phyloP scores from a whole-genome alignment of 169 alveolate genomes.

The Eimeria zaria region DNA sequence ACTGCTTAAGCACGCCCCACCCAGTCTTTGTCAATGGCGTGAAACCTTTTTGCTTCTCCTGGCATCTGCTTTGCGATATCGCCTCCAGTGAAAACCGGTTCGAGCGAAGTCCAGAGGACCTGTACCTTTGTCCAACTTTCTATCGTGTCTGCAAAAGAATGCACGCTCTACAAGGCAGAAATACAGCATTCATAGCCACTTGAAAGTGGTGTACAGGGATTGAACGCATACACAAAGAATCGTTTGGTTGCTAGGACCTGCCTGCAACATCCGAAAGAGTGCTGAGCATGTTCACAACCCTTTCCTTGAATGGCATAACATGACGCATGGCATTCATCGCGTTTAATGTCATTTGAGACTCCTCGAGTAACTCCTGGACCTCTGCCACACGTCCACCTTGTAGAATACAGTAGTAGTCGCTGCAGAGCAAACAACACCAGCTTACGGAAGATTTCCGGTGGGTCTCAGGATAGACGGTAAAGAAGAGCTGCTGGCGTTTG shows the following conservation, averaged over 20 bases:
- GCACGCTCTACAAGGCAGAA: background rate
- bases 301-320: slow-evolving; percentile 97
- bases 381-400: slow-evolving; percentile 95
- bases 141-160: slow-evolving; percentile 92
- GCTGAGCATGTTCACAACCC: slow-evolving; percentile 92
- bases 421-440: slow-evolving; percentile 24
- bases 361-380: slow-evolving; percentile 97
- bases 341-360: slow-evolving; percentile 95
- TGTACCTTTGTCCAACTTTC: slow-evolving; percentile 99
- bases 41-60: slow-evolving; percentile 97
- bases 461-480: background rate
- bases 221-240: background rate
- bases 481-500: background rate
- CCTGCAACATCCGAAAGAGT: slow-evolving; percentile 95
- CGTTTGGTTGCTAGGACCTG: slow-evolving; percentile 17
- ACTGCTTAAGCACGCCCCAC: background rate
- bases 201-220: background rate
- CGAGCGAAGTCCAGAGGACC: slow-evolving; percentile 98
- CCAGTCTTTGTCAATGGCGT: slow-evolving; percentile 97
- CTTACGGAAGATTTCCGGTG: background rate
- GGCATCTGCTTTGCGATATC: slow-evolving; percentile 99
- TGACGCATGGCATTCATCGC: slow-evolving; percentile 96
- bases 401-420: slow-evolving; percentile 93
- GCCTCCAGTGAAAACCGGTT: slow-evolving; percentile 98
- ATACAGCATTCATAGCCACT: background rate